phyloP scores from a whole-genome alignment of 2,329 filamentous ascomycete species.

The Aspergillus glaucus region DNA sequence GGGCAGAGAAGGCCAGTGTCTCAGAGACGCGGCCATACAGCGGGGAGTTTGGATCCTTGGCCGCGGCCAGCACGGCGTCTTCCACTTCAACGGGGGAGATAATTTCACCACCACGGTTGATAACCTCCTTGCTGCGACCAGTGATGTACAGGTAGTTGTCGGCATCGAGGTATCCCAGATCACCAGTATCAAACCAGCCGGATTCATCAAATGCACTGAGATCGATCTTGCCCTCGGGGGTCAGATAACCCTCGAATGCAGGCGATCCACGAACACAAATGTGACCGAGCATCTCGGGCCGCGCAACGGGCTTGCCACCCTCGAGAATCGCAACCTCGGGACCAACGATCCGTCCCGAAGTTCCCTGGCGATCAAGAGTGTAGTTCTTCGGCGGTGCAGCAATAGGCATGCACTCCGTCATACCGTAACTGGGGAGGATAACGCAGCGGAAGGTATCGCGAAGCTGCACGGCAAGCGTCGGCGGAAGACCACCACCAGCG shows the following conservation, averaged over 20 bases:
- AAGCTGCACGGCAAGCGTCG: slow-evolving; percentile 45
- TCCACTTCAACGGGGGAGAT: slow-evolving; percentile 57
- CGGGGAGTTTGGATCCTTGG: slow-evolving; percentile 31
- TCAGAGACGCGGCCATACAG: slow-evolving; percentile 45
- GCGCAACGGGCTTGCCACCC: slow-evolving; percentile 27
- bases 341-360: slow-evolving; percentile 48
- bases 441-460: slow-evolving; percentile 47
- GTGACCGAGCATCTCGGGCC: slow-evolving; percentile 36
- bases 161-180: slow-evolving; percentile 48
- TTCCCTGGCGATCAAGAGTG: slow-evolving; percentile 46
- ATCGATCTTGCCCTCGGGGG: slow-evolving; percentile 7
- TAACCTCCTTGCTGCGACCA: slow-evolving; percentile 52
- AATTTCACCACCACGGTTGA: slow-evolving; percentile 54
- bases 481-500: slow-evolving; percentile 49
- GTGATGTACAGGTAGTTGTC: slow-evolving; percentile 51
- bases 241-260: slow-evolving; percentile 40
- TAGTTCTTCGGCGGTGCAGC: slow-evolving; percentile 51
- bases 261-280: slow-evolving; percentile 50
- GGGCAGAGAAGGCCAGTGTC: slow-evolving; percentile 49
- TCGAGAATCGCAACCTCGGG: slow-evolving; percentile 49
- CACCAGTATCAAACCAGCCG: slow-evolving; percentile 53
- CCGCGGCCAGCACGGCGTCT: slow-evolving; percentile 47
- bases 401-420: slow-evolving; percentile 57
- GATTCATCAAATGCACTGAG: slow-evolving; percentile 36
- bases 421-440: slow-evolving; percentile 53